Evolutionary conservation across 2,329 filamentous ascomycete genomes (phyloP), one percentile per base, ranked within the genome.

Genomic region (Plectosphaerella sp.): DNA sequence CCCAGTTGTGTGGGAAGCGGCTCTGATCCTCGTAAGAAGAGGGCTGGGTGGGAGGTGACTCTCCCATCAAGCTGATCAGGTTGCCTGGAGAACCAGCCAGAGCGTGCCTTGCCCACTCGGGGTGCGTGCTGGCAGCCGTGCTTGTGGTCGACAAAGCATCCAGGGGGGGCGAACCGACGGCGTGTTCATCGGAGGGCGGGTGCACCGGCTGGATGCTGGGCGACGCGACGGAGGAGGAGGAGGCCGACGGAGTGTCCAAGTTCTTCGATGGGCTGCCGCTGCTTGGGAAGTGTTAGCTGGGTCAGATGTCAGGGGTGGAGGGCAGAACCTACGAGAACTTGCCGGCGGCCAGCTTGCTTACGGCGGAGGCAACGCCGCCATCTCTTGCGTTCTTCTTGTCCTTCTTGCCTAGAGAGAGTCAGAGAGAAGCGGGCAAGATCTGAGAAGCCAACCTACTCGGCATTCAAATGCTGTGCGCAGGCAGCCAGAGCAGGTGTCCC

Each of bases 331-430:
- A 80, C 77, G 71, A 68, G 68, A 78, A 76, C 67, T 76, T 79
- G 62, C 72, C 73, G 62, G 74, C 69, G 60, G 72, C 72, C 60
- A 80, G 75, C 62, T 74, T 78, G 57, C 73, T 78, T 70, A 79
- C 72, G 67, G 76, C 76, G 47, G 77, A 76, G 59, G 75, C 72
- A 61, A 80, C 77, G 60, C 76, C 73, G 62, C 67, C 69, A 61
- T 79, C 76, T 74, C 72, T 79, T 64, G 72, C 76, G 77, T 79
- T 69, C 69, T 78, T 81, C 66, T 70, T 76, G 62, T 76, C 70
- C 66, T 78, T 80, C 72, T 78, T 78, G 64, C 65, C 71, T 74
- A 54, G 41, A 36, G 45, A 33, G 52, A 20, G 7, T n/a, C n/a
- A n/a, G n/a, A n/a, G n/a, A n/a, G n/a, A n/a, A n/a, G n/a, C n/a